Percentiles rank a stretch among this genome's conserved stretches.
phyloP scores from a whole-genome alignment of 352 stramenopile genomes.

The Globisporangium carolinianum region DNA sequence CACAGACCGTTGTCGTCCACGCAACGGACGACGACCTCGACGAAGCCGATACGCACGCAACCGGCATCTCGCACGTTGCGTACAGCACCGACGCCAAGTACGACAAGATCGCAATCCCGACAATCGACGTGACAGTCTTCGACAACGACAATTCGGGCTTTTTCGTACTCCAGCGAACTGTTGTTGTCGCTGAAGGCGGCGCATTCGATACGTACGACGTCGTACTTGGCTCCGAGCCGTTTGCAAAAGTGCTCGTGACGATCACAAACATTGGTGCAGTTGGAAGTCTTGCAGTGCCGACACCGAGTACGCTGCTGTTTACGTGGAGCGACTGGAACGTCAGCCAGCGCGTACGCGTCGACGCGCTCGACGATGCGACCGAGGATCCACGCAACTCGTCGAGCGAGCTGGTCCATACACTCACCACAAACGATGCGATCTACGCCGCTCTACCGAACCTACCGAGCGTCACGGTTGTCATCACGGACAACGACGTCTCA shows the following conservation, averaged over 20 bases:
- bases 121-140: constrained; percentile 46
- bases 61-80: constrained; percentile 60
- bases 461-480: constrained; percentile 35
- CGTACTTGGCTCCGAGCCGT: constrained; percentile 52
- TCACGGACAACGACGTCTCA: constrained; percentile 59
- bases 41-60: constrained; percentile 54
- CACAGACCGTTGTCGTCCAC: constrained; percentile 38
- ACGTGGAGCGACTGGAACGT: constrained; percentile 71
- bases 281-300: constrained; percentile 32
- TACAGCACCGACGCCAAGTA: constrained; percentile 71
- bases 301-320: constrained; percentile 36
- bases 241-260: constrained; percentile 49
- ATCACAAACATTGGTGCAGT: constrained; percentile 42
- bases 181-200: constrained; percentile 42
- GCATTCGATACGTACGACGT: constrained; percentile 40
- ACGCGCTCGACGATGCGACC: constrained; percentile 54
- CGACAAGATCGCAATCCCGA: constrained; percentile 47
- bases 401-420: constrained; percentile 41
- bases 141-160: constrained; percentile 64
- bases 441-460: constrained; percentile 43
- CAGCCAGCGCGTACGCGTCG: constrained; percentile 37
- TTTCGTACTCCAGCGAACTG: constrained; percentile 26
- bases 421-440: constrained; percentile 61
- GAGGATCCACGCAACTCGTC: constrained; percentile 38
- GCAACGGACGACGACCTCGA: constrained; percentile 66